These are phyloP conservation scores for Tuber melanosporum DNA, from an alignment of 495 filamentous ascomycete genomes.

Conservation along the genomic window DNA sequence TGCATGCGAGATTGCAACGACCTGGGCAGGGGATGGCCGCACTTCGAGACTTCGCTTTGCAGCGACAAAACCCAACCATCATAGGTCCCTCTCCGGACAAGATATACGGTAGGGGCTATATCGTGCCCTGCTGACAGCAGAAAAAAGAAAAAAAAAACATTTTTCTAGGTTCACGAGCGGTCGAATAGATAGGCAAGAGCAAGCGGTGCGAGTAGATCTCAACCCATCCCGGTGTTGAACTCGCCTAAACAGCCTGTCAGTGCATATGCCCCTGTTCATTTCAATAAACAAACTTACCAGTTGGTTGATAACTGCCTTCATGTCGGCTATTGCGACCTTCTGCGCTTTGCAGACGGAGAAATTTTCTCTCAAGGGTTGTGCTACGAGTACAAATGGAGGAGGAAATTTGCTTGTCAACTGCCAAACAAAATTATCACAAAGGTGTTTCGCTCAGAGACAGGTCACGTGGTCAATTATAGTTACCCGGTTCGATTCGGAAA, in stretches of 20 bases:
- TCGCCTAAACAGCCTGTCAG: constrained; percentile 2
- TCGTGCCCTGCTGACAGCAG: not conserved
- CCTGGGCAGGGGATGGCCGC: not conserved
- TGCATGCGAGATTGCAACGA: not conserved
- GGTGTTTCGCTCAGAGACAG: not conserved
- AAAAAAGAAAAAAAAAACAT: constrained; percentile 7
- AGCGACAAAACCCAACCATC: not conserved
- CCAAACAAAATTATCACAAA: not conserved
- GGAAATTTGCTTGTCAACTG: not conserved
- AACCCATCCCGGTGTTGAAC: not conserved
- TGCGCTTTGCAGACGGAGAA: not conserved
- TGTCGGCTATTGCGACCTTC: constrained; percentile 14
- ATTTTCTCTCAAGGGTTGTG: not conserved
- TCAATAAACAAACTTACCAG: constrained; percentile 1
- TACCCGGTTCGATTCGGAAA: not conserved
- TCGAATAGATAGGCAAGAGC: not conserved
- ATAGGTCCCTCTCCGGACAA: not conserved
- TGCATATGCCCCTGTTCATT: constrained; percentile 7
- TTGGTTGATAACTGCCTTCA: constrained; percentile 8
- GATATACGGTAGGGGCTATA: not conserved
- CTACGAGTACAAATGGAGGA: not conserved
- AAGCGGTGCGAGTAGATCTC: not conserved
- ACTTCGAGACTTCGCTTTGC: not conserved
- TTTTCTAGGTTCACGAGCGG: constrained; percentile 6
- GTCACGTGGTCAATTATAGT: not conserved